phyloP scores from a whole-genome alignment of 345 rosid genomes.

The Camelina laxa region DNA sequence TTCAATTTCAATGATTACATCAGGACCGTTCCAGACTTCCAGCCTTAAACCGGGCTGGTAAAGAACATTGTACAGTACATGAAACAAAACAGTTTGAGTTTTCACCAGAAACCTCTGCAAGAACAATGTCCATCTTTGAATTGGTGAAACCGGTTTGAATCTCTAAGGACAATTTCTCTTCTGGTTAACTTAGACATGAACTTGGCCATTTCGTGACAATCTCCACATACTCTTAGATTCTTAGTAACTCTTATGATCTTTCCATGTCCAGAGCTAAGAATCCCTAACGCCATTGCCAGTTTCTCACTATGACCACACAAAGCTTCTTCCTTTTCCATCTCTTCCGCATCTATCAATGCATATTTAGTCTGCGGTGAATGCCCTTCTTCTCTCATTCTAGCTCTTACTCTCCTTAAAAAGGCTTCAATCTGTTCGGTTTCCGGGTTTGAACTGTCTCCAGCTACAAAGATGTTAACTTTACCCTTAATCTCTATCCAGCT shows the following conservation, averaged over 20 bases:
- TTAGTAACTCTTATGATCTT: constrained; percentile 63
- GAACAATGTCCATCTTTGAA: constrained; percentile 72
- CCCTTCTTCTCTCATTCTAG: constrained; percentile 64
- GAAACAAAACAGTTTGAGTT: constrained; percentile 5
- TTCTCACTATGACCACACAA: constrained; percentile 82
- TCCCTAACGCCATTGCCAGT: constrained; percentile 69
- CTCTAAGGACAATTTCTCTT: constrained; percentile 71
- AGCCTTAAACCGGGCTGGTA: constrained; percentile 16
- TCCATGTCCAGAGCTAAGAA: constrained; percentile 57
- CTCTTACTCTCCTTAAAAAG: constrained; percentile 50
- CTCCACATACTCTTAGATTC: constrained; percentile 74
- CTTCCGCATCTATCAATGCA: constrained; percentile 69
- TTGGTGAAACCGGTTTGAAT: constrained; percentile 72
- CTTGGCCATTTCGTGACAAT: constrained; percentile 77
- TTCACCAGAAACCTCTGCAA: constrained; percentile 80
- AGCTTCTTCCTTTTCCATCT: constrained; percentile 67
- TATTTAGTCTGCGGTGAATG: constrained; percentile 51
- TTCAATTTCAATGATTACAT: constrained; percentile 12
- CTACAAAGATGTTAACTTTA: constrained; percentile 62
- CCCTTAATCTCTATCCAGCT: constrained; percentile 80
- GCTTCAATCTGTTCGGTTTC: constrained; percentile 56
- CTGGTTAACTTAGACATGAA: constrained; percentile 60
- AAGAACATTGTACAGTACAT: not conserved
- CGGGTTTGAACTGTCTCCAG: constrained; percentile 64
- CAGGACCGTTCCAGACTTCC: constrained; percentile 11